Evolutionary conservation across 2,329 filamentous ascomycete genomes (phyloP).

Genomic region (Parafenestella ontariensis): DNA sequence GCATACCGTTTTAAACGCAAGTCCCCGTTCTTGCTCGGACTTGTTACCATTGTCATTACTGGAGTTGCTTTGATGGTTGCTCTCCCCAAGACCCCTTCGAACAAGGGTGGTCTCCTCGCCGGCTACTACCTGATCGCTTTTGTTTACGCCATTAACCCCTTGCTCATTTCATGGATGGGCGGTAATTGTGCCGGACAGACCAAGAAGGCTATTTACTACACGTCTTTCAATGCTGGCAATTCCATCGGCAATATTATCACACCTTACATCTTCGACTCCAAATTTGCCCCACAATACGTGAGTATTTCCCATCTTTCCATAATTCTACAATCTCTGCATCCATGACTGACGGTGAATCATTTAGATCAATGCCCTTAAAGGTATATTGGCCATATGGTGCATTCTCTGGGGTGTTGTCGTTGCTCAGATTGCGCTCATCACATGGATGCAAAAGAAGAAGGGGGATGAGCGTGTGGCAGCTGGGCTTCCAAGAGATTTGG

Average conservation of each 20-base stretch:
- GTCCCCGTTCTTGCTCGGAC: slow-evolving; percentile 53
- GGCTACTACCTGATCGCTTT: slow-evolving; percentile 73
- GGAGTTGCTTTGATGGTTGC: slow-evolving; percentile 66
- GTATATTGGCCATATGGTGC: slow-evolving; percentile 31
- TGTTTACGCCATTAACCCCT: slow-evolving; percentile 69
- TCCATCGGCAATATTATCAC: slow-evolving; percentile 67
- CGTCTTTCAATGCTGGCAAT: slow-evolving; percentile 68
- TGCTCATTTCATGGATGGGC: slow-evolving; percentile 73
- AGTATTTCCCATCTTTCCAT: neutral
- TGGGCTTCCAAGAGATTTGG: slow-evolving; percentile 22
- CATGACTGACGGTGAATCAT: neutral
- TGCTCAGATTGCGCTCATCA: slow-evolving; percentile 20
- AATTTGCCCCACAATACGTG: slow-evolving; percentile 32
- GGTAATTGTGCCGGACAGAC: slow-evolving; percentile 72
- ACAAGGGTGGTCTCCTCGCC: slow-evolving; percentile 60
- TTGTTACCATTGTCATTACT: slow-evolving; percentile 63
- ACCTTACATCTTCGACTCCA: slow-evolving; percentile 30
- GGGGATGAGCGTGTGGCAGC: slow-evolving; percentile 28
- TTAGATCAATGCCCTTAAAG: slow-evolving; percentile 29
- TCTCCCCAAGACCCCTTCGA: slow-evolving; percentile 48
- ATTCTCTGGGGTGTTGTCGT: slow-evolving; percentile 28
- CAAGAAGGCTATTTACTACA: slow-evolving; percentile 71
- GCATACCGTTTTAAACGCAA: slow-evolving; percentile 68
- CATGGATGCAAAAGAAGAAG: slow-evolving; percentile 31
- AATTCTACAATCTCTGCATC: neutral